phyloP scores from a whole-genome alignment of 2,329 filamentous ascomycete genomes.

The Scopulariopsis brevicaulis region DNA sequence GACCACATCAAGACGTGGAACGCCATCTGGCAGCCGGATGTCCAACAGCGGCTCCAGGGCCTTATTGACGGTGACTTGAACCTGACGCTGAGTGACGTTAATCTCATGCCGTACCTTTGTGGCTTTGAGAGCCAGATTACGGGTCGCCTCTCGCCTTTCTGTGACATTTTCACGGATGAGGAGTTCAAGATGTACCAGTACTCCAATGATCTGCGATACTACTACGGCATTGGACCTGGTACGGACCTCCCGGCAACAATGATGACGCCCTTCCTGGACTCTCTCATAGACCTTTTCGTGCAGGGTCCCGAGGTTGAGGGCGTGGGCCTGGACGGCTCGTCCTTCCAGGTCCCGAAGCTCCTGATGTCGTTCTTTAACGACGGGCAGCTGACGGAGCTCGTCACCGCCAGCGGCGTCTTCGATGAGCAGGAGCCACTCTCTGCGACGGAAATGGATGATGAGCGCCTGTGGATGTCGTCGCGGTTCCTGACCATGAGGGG shows the following conservation, averaged over 20 bases:
- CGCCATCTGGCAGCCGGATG: slow-evolving; percentile 37
- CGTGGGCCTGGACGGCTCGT: slow-evolving; percentile 26
- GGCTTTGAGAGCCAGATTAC: slow-evolving; percentile 60
- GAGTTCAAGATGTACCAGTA: slow-evolving; percentile 57
- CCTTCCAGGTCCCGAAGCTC: slow-evolving; percentile 41
- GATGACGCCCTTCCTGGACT: slow-evolving; percentile 50
- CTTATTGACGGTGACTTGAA: slow-evolving; percentile 42
- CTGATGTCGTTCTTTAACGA: slow-evolving; percentile 55
- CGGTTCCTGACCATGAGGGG: slow-evolving; percentile 52
- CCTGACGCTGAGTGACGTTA: slow-evolving; percentile 39
- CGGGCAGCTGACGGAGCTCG: slow-evolving; percentile 52
- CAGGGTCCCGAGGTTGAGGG: slow-evolving; percentile 38
- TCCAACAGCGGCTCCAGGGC: slow-evolving; percentile 39
- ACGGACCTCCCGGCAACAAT: slow-evolving; percentile 39
- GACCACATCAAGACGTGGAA: slow-evolving; percentile 34
- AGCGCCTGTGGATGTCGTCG: slow-evolving; percentile 41
- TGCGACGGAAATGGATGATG: slow-evolving; percentile 28
- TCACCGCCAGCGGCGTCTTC: slow-evolving; percentile 48
- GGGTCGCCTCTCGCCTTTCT: slow-evolving; percentile 49
- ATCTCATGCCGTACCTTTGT: slow-evolving; percentile 56
- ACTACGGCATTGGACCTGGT: slow-evolving; percentile 51
- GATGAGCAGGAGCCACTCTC: slow-evolving; percentile 41
- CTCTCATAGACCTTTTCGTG: slow-evolving; percentile 38
- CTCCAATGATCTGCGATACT: slow-evolving; percentile 56
- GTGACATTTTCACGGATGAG: slow-evolving; percentile 46